Percentiles rank a stretch among this genome's conserved stretches.
Evolutionary conservation across 495 filamentous ascomycete genomes (phyloP).

Genomic region (Trichocladium antarcticum): DNA sequence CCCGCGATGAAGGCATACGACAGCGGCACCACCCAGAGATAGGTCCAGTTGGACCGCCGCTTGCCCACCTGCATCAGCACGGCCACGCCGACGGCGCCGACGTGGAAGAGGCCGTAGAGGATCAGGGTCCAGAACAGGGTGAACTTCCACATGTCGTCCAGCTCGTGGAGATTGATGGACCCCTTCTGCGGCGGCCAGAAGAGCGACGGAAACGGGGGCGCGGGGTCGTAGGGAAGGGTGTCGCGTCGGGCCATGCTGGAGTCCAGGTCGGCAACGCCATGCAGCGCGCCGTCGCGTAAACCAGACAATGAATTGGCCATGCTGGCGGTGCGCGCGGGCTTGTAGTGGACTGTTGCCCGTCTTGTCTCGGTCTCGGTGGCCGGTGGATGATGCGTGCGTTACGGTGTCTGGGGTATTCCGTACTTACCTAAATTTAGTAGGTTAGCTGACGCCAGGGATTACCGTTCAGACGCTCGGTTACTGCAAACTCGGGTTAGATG

Average conservation of each 20-base stretch:
- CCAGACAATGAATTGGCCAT: too few relatives aligned
- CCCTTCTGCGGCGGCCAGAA: constrained; percentile 54
- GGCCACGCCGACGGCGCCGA: constrained; percentile 60
- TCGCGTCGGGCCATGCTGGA: constrained; percentile 23
- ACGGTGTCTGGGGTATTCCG: too few relatives aligned
- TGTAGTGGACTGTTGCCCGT: too few relatives aligned
- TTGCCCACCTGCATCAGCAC: constrained; percentile 56
- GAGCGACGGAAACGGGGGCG: constrained; percentile 77
- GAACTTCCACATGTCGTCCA: constrained; percentile 78
- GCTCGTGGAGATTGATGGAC: constrained; percentile 62
- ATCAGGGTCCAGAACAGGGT: constrained; percentile 84
- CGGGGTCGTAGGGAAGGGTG: constrained; percentile 53
- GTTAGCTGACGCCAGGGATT: too few relatives aligned
- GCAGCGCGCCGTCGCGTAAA: too few relatives aligned
- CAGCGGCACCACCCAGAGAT: constrained; percentile 65
- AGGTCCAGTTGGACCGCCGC: constrained; percentile 51
- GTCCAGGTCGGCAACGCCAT: background rate
- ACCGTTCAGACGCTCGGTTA: background rate
- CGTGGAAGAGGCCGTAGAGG: constrained; percentile 54
- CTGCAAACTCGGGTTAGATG: constrained; percentile 3
- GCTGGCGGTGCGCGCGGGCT: too few relatives aligned
- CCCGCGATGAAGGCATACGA: constrained; percentile 65
- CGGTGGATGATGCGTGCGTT: too few relatives aligned
- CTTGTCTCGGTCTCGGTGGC: too few relatives aligned
- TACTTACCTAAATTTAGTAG: too few relatives aligned